Percentiles rank a stretch among this genome's conserved stretches.
Conservation (phyloP, 2,329 filamentous ascomycete species). For the Fusarium pseudograminearum region DNA sequence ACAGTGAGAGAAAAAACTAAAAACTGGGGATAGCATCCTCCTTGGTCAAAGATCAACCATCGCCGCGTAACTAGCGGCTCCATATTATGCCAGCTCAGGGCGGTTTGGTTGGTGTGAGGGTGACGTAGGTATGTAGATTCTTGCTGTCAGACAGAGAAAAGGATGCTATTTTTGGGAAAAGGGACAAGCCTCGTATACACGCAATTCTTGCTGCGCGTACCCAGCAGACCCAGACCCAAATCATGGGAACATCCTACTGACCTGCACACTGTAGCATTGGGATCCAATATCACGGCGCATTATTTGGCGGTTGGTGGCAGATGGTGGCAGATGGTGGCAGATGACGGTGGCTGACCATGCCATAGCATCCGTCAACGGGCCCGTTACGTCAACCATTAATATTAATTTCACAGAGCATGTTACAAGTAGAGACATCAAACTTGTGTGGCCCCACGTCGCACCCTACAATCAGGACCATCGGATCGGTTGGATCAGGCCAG, state of each 20-base stretch:
- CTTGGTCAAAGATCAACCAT: slow-evolving; percentile 28
- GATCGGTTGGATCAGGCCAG: neutral
- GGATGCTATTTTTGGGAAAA: slow-evolving; percentile 34
- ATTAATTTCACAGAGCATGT: neutral
- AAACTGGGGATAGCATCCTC: slow-evolving; percentile 22
- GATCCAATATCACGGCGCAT: neutral
- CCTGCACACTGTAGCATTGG: neutral
- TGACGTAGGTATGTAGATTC: slow-evolving; percentile 25
- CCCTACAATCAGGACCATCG: too few species aligned
- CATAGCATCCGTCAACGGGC: neutral
- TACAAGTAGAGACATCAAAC: slow-evolving; percentile 19
- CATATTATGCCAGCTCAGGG: slow-evolving; percentile 14
- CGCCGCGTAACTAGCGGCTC: slow-evolving; percentile 33
- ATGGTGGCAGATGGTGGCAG: neutral
- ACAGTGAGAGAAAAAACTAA: slow-evolving; percentile 17
- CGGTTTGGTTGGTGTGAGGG: slow-evolving; percentile 18
- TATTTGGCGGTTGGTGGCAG: neutral
- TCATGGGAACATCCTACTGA: neutral
- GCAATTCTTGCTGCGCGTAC: slow-evolving; percentile 18
- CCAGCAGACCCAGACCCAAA: neutral
- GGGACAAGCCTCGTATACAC: slow-evolving; percentile 33
- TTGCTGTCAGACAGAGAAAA: neutral
- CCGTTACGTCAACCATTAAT: slow-evolving; percentile 13
- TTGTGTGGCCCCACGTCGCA: slow-evolving; percentile 4
- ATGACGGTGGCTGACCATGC: slow-evolving; percentile 9